Conservation (phyloP, 2,329 filamentous ascomycete genomes). For the Fonsecaea monophora region DNA sequence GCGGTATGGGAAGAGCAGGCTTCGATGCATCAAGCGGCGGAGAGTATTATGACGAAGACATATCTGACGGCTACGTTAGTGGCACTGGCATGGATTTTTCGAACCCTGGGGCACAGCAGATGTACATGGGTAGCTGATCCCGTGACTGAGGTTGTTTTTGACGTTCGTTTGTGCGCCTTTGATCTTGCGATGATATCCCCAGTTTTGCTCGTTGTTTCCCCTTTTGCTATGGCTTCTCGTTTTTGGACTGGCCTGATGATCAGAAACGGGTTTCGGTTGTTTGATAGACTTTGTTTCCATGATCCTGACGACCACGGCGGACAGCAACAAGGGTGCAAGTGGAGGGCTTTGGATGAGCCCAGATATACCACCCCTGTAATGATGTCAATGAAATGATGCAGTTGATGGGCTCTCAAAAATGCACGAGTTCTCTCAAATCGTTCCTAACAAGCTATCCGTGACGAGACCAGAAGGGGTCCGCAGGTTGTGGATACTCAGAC, state of each 20-base stretch:
- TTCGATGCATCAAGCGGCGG: constrained; percentile 76
- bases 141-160: not conserved
- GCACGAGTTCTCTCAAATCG: not conserved
- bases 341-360: constrained; percentile 9
- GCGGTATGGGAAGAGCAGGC: constrained; percentile 79
- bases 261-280: constrained; percentile 6
- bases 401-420: not conserved
- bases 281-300: constrained; percentile 18
- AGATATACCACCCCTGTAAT: constrained; percentile 25
- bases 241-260: constrained; percentile 1
- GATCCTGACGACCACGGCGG: constrained; percentile 4
- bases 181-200: constrained; percentile 8
- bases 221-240: not conserved
- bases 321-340: constrained; percentile 9
- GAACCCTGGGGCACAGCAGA: constrained; percentile 26
- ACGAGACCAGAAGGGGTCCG: too few species aligned
- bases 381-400: constrained; percentile 21
- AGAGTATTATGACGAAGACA: constrained; percentile 73
- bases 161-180: constrained; percentile 9
- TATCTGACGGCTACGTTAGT: constrained; percentile 45
- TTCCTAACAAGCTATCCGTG: not conserved
- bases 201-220: constrained; percentile 4
- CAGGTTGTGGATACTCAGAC: not conserved
- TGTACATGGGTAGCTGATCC: constrained; percentile 32
- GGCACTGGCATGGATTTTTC: constrained; percentile 40